Percentiles rank a stretch among this genome's conserved stretches.
Evolutionary conservation across 1,284 basidiomycete species (phyloP).

Genomic region (Heterobasidion occidentale): DNA sequence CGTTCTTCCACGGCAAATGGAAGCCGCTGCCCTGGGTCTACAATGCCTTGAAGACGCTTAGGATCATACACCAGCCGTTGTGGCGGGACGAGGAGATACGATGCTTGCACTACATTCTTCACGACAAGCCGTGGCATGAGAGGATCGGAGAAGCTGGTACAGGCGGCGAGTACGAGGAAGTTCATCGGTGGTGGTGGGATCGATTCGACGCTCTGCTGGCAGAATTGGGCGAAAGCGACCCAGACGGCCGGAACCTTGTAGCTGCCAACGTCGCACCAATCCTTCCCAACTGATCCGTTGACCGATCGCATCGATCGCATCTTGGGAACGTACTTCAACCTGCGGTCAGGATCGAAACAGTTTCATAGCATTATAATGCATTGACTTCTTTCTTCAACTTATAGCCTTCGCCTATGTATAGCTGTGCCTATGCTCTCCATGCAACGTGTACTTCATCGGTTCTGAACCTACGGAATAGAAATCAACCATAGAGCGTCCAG

Average conservation of each 20-base stretch:
- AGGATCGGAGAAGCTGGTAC: constrained; percentile 25
- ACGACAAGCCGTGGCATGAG: constrained; percentile 71
- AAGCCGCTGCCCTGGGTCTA: constrained; percentile 74
- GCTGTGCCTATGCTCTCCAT: constrained; percentile 56
- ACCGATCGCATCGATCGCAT: background rate
- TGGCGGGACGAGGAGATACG: constrained; percentile 78
- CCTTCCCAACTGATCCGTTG: background rate
- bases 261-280: constrained; percentile 34
- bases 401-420: too few species aligned
- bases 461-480: constrained; percentile 54
- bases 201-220: constrained; percentile 43
- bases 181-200: constrained; percentile 76
- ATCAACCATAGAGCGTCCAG: background rate
- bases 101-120: constrained; percentile 69
- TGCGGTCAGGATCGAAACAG: too few species aligned
- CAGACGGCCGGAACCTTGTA: constrained; percentile 44
- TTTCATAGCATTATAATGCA: too few species aligned
- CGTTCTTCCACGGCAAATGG: constrained; percentile 73
- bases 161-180: constrained; percentile 35
- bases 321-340: background rate
- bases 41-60: constrained; percentile 80
- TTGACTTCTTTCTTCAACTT: too few species aligned
- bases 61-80: constrained; percentile 55
- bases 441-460: constrained; percentile 88
- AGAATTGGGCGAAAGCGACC: constrained; percentile 38